Evolutionary conservation across 1,139 yeast species (phyloP), one percentile per base, ranked within the genome.

Genomic region (Yamadazyma siamensis): DNA sequence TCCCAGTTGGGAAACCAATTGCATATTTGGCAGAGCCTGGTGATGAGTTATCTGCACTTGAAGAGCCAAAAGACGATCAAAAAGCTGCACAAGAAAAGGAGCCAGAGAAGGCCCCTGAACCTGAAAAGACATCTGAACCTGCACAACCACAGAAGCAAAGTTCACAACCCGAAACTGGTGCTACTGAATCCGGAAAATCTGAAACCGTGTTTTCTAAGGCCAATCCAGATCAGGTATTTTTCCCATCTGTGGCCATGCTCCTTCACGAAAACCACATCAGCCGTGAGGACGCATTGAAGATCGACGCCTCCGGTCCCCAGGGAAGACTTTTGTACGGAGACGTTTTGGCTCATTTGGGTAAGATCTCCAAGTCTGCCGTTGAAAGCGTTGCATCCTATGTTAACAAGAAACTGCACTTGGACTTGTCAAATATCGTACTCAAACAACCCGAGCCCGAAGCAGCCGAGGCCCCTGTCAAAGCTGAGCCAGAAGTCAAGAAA

Each of bases 281-380:
- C 2, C 57, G 59, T 35, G 80, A 75, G 27, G 88, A 82, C 12
- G 96, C 96, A 1, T 44, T 84, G 19, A 76, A 80, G 43, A 86
- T 91, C 44, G 68, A 75, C 21, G 94, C 96, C 6, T 72, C 95
- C 1, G 98, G 97, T 10, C 94, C 95, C 21, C 71, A 78, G 38
- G 97, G 96, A 13, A 75, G 95, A 49, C 56, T 91, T 29, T 68
- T 88, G 43, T 85, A 84, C 62, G 97, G 97, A 40, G 98, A 91
- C 54, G 87, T 89, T 2, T 71, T 89, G 44, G 94, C 95, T 1
- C 79, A 76, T 52, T 55, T 89, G 35, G 96, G 97, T 16, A 56
- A 73, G 40, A 84, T 89, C 36, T 57, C 83, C 11, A 49, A 63
- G 29, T 33, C 29, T 16, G 24, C 43, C 6, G 76, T 80, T 17